Percentiles rank a stretch among this genome's conserved stretches.
phyloP scores from a whole-genome alignment of 768 basidiomycete genomes.

The Suillus cothurnatus region DNA sequence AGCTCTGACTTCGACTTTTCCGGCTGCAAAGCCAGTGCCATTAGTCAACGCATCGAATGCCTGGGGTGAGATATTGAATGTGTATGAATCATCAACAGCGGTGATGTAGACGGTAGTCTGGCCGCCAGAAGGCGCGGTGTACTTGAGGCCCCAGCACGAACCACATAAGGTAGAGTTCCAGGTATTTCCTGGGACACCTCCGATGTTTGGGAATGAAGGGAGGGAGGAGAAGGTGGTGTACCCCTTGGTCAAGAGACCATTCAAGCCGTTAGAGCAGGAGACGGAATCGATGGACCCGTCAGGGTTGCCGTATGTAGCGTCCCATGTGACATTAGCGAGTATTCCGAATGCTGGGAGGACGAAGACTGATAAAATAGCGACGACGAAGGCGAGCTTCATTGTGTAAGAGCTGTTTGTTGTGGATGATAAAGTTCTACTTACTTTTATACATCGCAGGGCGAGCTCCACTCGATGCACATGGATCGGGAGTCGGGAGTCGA shows the following conservation, averaged over 20 bases:
- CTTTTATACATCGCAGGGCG: not conserved
- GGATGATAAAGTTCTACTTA: not conserved
- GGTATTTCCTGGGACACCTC: constrained; percentile 8
- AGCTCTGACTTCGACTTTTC: constrained; percentile 8
- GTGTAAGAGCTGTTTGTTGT: not conserved
- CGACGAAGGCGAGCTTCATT: not conserved
- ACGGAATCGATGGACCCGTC: constrained; percentile 9
- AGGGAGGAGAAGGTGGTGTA: constrained; percentile 17
- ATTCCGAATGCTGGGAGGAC: not conserved
- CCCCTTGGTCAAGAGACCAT: constrained; percentile 22
- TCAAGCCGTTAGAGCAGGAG: constrained; percentile 23
- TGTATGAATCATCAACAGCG: constrained; percentile 9
- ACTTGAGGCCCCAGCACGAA: constrained; percentile 11
- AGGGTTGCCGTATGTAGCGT: constrained; percentile 7
- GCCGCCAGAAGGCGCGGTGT: not conserved
- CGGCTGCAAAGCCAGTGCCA: not conserved
- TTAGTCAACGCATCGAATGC: constrained; percentile 1
- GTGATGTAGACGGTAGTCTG: constrained; percentile 7
- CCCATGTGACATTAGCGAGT: constrained; percentile 6
- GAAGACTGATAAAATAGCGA: not conserved
- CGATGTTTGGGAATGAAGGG: constrained; percentile 13
- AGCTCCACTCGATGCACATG: not conserved
- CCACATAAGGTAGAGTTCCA: constrained; percentile 14
- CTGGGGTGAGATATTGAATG: constrained; percentile 8
- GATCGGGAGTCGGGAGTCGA: not conserved